These are phyloP conservation scores for Globisporangium megalacanthum DNA, from an alignment of 352 stramenopile species.

Conservation along the genomic window DNA sequence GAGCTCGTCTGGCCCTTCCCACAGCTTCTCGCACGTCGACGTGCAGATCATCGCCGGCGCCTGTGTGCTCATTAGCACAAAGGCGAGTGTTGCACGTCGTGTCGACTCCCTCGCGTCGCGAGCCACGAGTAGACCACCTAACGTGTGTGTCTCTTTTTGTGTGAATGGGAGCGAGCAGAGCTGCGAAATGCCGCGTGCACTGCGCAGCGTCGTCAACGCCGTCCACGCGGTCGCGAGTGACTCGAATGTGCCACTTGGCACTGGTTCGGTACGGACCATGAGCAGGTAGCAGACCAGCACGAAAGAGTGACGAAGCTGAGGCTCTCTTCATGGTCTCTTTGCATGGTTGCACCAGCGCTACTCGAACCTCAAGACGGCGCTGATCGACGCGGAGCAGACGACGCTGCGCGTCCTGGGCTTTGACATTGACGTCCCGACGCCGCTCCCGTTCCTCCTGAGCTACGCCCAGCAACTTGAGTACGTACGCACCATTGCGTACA, in stretches of 20 bases:
- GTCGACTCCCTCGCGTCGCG: background rate
- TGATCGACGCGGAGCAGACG: slow-evolving; percentile 52
- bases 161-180: slow-evolving; percentile 14
- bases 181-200: slow-evolving; percentile 35
- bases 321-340: background rate
- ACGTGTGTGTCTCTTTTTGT: background rate
- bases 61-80: slow-evolving; percentile 16
- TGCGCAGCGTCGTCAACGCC: slow-evolving; percentile 50
- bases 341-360: slow-evolving; percentile 23
- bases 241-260: slow-evolving; percentile 22
- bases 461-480: slow-evolving; percentile 25
- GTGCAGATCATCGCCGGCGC: slow-evolving; percentile 15
- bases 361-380: slow-evolving; percentile 30
- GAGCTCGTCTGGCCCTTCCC: background rate
- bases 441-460: slow-evolving; percentile 28
- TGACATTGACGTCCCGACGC: slow-evolving; percentile 36
- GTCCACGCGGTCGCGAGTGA: slow-evolving; percentile 29
- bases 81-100: background rate
- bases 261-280: slow-evolving; percentile 21
- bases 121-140: no score
- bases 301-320: background rate
- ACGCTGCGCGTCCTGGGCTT: slow-evolving; percentile 41
- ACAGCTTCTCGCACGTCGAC: slow-evolving; percentile 17
- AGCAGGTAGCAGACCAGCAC: background rate
- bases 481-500: background rate